Conservation (phyloP, 345 rosid genomes). For the Citrus medica region DNA sequence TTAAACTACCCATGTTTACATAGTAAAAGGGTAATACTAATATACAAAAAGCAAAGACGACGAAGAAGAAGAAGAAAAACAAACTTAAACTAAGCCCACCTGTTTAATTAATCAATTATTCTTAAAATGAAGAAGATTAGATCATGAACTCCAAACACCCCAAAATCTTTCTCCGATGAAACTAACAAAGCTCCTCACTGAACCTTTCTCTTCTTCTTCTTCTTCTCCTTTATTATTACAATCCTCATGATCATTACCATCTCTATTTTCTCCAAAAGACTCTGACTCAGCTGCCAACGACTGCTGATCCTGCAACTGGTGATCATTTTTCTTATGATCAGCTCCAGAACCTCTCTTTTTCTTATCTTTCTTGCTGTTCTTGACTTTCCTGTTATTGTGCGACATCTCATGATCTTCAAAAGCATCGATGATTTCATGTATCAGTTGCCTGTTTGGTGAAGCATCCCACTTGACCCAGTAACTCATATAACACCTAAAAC, state of each 20-base stretch:
- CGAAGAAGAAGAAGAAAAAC: not conserved
- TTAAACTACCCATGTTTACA: conserved; percentile 9
- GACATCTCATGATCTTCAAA: conserved; percentile 46
- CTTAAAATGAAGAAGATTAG: not conserved
- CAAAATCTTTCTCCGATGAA: conserved; percentile 74
- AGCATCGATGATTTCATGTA: conserved; percentile 78
- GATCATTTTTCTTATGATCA: conserved; percentile 20
- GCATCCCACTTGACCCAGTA: conserved; percentile 86
- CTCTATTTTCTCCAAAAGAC: conserved; percentile 19
- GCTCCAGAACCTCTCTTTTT: conserved; percentile 33
- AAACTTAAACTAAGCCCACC: conserved; percentile 4
- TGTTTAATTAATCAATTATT: not conserved
- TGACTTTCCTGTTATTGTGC: conserved; percentile 17
- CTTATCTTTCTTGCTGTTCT: conserved; percentile 37
- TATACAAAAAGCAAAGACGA: not conserved
- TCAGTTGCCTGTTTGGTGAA: conserved; percentile 74
- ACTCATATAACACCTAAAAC: conserved; percentile 74
- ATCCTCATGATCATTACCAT: conserved; percentile 3
- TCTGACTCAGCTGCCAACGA: conserved; percentile 2
- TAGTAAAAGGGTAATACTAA: not conserved
- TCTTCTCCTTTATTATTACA: not conserved
- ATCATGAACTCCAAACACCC: conserved; percentile 52
- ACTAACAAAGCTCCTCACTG: conserved; percentile 46
- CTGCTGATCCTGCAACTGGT: not conserved
- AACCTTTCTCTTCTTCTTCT: conserved; percentile 37